Evolutionary conservation across 345 rosid species (phyloP).

Genomic region (Salix suchowensis): DNA sequence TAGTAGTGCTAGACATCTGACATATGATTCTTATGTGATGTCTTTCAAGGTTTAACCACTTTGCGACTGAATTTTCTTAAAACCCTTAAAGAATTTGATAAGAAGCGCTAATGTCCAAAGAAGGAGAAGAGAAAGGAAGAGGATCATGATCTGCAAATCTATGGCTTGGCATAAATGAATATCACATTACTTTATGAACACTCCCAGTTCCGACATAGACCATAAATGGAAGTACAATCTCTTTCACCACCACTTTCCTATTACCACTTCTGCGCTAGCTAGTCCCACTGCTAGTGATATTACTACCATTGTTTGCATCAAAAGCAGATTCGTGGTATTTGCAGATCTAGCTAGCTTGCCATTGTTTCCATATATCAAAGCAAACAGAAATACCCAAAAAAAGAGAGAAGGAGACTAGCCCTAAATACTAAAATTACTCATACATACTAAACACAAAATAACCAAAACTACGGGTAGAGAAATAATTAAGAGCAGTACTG

Average conservation of each 20-base stretch:
- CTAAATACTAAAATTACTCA: conserved; percentile 17
- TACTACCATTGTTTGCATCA: conserved; percentile 33
- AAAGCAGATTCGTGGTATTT: conserved; percentile 26
- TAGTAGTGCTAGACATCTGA: conserved; percentile 13
- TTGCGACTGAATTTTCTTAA: conserved; percentile 1
- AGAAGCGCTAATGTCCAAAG: background rate
- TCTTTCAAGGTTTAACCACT: conserved; percentile 18
- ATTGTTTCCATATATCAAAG: conserved; percentile 4
- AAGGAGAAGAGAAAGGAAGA: background rate
- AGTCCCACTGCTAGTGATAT: conserved; percentile 13
- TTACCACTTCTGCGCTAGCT: conserved; percentile 4
- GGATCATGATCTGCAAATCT: conserved; percentile 16
- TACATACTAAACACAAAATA: background rate
- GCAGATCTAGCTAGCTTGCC: conserved; percentile 19
- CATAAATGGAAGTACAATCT: conserved; percentile 28
- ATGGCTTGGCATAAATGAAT: conserved; percentile 27
- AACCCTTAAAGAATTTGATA: background rate
- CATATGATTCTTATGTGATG: conserved; percentile 16
- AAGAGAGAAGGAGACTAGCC: conserved; percentile 2
- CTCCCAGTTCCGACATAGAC: conserved; percentile 22
- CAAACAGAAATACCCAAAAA: conserved; percentile 5
- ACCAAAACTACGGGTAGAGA: background rate
- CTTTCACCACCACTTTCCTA: conserved; percentile 23
- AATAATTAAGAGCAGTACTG: background rate
- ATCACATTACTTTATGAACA: conserved; percentile 26